Evolutionary conservation across 331 rosid genomes (phyloP), one percentile per base, ranked within the genome.

Genomic region (Ulmus americana): DNA sequence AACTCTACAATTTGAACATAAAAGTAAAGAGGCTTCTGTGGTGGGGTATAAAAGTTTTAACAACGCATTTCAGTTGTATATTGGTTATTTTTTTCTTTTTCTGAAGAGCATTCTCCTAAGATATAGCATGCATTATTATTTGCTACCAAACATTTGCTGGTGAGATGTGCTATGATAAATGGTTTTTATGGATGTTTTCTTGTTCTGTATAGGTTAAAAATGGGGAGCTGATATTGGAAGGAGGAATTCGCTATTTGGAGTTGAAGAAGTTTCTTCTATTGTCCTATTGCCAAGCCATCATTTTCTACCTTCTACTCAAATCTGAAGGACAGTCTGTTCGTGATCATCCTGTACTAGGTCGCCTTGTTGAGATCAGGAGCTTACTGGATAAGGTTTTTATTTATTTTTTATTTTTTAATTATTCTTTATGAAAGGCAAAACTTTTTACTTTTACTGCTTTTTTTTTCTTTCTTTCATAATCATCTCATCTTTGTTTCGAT

Each of bases 281-380:
- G 66, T 74, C 86, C 7, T 92, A 92, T 67, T 86, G 94, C 68
- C 98, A 92, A 87, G 86, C 95, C 66, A 89, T 92, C 77, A 77
- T 85, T 2, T 87, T 89, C 88, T 87, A 81, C 77, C 91, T 89
- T 81, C 94, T 92, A 43, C 95, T 92, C 80, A 89, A 89, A 78
- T 85, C 98, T 70, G 98, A 89, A 82, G 91, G 95, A 60, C 87
- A 83, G 73, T 71, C 85, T 52, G 86, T 89, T 39, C 80, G 64
- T 64, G 91, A 79, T 76, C 95, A 89, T 82, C 98, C 95, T 67
- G 91, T 92, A n/a, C 72, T 89, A 63, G 88, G 78, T 72, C 82
- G 75, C 71, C 91, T 89, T 49, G 85, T 85, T 66, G 95, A 92
- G 81, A 82, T 89, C 63, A 85, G 79, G 81, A 82, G 75, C 70